A percentile compares a stretch with the other conserved stretches of the same genome.
Evolutionary conservation across 2,329 filamentous ascomycete species (phyloP).

Genomic region (Cytospora piceicola): DNA sequence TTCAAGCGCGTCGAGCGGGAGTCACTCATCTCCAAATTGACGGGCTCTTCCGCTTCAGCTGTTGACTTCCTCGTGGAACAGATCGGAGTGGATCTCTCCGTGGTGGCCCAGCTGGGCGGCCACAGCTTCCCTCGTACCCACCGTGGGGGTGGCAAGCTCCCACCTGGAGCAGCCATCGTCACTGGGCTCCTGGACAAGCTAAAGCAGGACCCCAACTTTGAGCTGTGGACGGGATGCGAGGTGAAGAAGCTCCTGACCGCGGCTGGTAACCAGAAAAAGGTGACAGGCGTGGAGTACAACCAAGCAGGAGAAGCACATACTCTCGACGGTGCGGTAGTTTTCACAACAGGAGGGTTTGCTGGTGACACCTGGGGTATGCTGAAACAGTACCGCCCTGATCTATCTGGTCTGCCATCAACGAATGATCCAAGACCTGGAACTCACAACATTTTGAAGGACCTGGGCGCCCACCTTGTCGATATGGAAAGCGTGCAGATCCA

Average conservation of each 20-base stretch:
- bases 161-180: slow-evolving; percentile 64
- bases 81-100: slow-evolving; percentile 60
- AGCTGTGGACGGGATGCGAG: slow-evolving; percentile 54
- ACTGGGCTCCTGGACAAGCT: slow-evolving; percentile 56
- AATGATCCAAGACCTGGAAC: slow-evolving; percentile 62
- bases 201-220: slow-evolving; percentile 52
- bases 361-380: slow-evolving; percentile 63
- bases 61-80: slow-evolving; percentile 62
- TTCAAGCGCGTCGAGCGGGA: slow-evolving; percentile 40
- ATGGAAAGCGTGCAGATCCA: slow-evolving; percentile 66
- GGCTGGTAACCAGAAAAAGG: slow-evolving; percentile 34
- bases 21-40: slow-evolving; percentile 53
- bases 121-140: slow-evolving; percentile 62
- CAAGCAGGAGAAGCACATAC: slow-evolving; percentile 42
- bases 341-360: slow-evolving; percentile 65
- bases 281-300: slow-evolving; percentile 58
- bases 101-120: slow-evolving; percentile 63
- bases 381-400: slow-evolving; percentile 60
- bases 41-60: slow-evolving; percentile 49
- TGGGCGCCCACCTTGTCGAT: slow-evolving; percentile 50
- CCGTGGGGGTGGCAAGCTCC: slow-evolving; percentile 57
- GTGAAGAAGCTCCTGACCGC: slow-evolving; percentile 55
- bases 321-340: slow-evolving; percentile 59
- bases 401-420: slow-evolving; percentile 63
- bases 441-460: slow-evolving; percentile 47